Percentiles rank a stretch among this genome's conserved stretches.
These are phyloP conservation scores for Canavalia ensiformis DNA, from an alignment of 306 rosid genomes.

Conservation along the genomic window DNA sequence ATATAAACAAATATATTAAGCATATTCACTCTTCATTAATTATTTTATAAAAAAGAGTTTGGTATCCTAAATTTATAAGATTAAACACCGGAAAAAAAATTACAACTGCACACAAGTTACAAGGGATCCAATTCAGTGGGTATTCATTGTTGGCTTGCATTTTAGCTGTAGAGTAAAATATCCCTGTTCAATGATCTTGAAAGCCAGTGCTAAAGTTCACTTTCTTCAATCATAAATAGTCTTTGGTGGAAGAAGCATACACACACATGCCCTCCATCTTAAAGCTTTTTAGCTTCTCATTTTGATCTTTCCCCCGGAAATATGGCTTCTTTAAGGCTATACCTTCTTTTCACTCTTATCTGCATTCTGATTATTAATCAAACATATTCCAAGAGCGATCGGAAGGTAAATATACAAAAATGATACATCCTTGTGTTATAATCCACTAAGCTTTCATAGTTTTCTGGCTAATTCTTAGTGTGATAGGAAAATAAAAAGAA, in stretches of 20 bases:
- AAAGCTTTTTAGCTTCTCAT: neutral
- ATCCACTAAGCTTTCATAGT: neutral
- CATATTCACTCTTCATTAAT: too few relatives aligned
- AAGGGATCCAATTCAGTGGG: too few relatives aligned
- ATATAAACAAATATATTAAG: too few relatives aligned
- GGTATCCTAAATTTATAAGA: too few relatives aligned
- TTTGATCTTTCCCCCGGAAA: neutral
- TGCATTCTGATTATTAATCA: slow-evolving; percentile 11
- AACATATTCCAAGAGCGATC: slow-evolving; percentile 27
- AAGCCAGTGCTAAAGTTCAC: neutral
- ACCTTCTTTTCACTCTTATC: slow-evolving; percentile 6
- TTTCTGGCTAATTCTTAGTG: neutral
- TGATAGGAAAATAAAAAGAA: too few relatives aligned
- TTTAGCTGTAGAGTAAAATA: neutral
- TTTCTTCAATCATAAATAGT: neutral
- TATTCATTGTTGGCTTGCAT: neutral
- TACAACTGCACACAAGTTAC: neutral
- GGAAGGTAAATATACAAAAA: slow-evolving; percentile 33
- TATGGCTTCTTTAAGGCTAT: slow-evolving; percentile 28
- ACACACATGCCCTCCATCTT: neutral
- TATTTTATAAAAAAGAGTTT: too few relatives aligned
- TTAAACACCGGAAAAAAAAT: too few relatives aligned
- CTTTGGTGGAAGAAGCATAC: neutral
- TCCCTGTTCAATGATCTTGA: neutral
- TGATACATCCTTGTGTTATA: neutral